phyloP scores from a whole-genome alignment of 768 basidiomycete genomes.

The Hygrophorus russula region DNA sequence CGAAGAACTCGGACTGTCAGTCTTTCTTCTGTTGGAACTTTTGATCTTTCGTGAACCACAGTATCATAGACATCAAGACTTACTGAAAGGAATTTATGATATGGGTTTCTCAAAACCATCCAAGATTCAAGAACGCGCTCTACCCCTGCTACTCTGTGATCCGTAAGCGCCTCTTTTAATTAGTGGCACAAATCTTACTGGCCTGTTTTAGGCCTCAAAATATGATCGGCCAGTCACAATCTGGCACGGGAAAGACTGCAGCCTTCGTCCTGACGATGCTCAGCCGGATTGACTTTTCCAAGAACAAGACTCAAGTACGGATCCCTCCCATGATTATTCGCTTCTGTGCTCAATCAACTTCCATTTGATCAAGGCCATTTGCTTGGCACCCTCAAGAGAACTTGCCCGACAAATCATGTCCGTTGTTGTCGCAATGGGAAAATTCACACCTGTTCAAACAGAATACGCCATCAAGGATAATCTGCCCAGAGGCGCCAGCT shows the following conservation, averaged over 20 bases:
- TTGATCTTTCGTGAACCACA: background rate
- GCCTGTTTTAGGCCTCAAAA: conserved; percentile 70
- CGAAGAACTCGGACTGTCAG: conserved; percentile 90
- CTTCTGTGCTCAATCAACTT: background rate
- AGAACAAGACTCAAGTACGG: conserved; percentile 72
- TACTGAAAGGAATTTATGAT: conserved; percentile 88
- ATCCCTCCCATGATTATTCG: background rate
- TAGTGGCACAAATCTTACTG: background rate
- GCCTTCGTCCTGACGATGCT: conserved; percentile 98
- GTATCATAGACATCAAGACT: conserved; percentile 55
- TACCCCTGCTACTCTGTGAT: conserved; percentile 81
- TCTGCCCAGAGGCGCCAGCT: conserved; percentile 50
- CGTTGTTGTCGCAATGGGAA: conserved; percentile 88
- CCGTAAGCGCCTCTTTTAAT: conserved; percentile 45
- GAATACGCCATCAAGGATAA: conserved; percentile 94
- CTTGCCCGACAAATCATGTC: conserved; percentile 96
- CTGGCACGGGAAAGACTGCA: conserved; percentile 97
- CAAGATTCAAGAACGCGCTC: conserved; percentile 95
- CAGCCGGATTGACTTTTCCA: conserved; percentile 78
- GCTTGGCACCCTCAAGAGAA: conserved; percentile 96
- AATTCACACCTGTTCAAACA: conserved; percentile 87
- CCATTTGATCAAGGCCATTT: conserved; percentile 57
- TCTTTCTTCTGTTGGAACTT: conserved; percentile 8
- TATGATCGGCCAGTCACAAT: conserved; percentile 99
- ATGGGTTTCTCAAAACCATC: conserved; percentile 97